Conservation (phyloP, 345 rosid genomes). For the Arabidopsis suecica region DNA sequence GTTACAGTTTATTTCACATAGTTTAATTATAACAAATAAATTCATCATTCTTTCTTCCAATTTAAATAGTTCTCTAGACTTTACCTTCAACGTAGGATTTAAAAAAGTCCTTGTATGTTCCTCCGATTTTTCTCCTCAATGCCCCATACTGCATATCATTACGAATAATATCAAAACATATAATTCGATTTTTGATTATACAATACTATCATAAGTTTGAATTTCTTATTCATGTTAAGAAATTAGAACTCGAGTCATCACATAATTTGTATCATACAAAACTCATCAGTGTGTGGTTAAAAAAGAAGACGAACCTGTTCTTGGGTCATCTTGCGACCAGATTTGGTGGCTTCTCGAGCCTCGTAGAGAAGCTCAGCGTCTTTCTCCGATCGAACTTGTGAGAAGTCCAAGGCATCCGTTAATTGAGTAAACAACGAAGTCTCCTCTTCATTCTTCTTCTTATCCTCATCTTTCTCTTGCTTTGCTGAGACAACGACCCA, state of each 20-base stretch:
- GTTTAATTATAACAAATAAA: neutral
- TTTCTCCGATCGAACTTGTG: constrained; percentile 74
- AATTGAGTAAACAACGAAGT: constrained; percentile 71
- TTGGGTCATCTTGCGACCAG: constrained; percentile 70
- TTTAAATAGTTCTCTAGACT: neutral
- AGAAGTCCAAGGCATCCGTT: constrained; percentile 83
- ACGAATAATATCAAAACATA: neutral
- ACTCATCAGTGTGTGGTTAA: neutral
- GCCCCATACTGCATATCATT: constrained; percentile 79
- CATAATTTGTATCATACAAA: neutral
- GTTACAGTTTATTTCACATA: neutral
- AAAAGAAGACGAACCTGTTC: constrained; percentile 59
- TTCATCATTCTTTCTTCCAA: neutral
- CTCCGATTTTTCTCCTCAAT: constrained; percentile 90
- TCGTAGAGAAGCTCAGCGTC: constrained; percentile 82
- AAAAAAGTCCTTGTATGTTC: constrained; percentile 92
- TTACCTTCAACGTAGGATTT: constrained; percentile 88
- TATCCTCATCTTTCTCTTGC: constrained; percentile 44
- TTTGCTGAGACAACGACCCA: constrained; percentile 45
- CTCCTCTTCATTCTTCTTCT: constrained; percentile 49
- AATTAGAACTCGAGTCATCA: neutral
- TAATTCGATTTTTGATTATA: neutral
- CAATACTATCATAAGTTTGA: neutral
- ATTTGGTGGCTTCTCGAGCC: constrained; percentile 70
- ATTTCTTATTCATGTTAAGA: constrained; percentile 4